Evolutionary conservation across 1,284 basidiomycete genomes (phyloP).

Genomic region (Moniliophthora roreri): DNA sequence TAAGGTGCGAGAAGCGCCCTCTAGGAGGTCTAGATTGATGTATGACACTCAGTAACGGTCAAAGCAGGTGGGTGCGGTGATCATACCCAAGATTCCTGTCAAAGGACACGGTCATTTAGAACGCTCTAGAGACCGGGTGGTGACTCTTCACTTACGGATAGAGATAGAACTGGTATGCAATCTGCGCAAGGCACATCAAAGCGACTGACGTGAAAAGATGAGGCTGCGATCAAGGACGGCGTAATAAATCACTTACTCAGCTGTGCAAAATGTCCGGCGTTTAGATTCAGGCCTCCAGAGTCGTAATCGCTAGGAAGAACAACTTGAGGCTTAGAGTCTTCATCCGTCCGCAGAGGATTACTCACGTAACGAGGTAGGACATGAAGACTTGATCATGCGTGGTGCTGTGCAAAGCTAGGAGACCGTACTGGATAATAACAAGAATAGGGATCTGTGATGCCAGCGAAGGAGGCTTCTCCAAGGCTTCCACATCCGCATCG

Average conservation of each 20-base stretch:
- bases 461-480: conserved; percentile 54
- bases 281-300: conserved; percentile 72
- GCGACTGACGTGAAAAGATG: conserved; percentile 53
- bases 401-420: conserved; percentile 78
- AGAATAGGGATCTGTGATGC: conserved; percentile 64
- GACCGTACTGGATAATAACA: conserved; percentile 78
- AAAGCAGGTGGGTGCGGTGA: not conserved
- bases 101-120: conserved; percentile 24
- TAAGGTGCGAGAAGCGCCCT: conserved; percentile 79
- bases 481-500: conserved; percentile 34
- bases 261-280: conserved; percentile 80
- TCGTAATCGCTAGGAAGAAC: conserved; percentile 55
- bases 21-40: conserved; percentile 26
- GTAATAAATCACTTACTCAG: conserved; percentile 50
- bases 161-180: conserved; percentile 81
- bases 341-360: conserved; percentile 16
- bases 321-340: conserved; percentile 12
- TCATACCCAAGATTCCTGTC: conserved; percentile 56
- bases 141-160: conserved; percentile 88
- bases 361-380: conserved; percentile 80
- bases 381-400: conserved; percentile 85
- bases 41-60: not conserved
- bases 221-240: conserved; percentile 16
- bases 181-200: conserved; percentile 78
- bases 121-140: too few species aligned